phyloP scores from a whole-genome alignment of 1,284 basidiomycete genomes.

The Coriolopsis trogii region DNA sequence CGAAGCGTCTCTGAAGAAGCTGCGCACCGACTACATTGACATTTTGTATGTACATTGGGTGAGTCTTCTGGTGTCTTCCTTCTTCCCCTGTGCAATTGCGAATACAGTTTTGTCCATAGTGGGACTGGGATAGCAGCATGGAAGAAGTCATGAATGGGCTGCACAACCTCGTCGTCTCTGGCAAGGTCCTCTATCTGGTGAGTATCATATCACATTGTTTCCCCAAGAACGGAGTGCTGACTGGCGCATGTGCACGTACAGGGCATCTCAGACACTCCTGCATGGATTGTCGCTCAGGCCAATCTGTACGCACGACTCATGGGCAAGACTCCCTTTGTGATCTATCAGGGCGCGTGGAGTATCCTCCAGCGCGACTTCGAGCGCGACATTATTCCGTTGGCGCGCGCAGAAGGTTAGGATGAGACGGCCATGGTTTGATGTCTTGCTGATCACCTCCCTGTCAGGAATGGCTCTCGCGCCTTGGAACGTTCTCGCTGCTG shows the following conservation, averaged over 20 bases:
- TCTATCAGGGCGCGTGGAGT: conserved; percentile 59
- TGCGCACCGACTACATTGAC: conserved; percentile 47
- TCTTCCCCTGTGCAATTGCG: no score
- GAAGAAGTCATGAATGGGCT: conserved; percentile 52
- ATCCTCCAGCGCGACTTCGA: conserved; percentile 34
- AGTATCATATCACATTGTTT: neutral
- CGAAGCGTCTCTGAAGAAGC: conserved; percentile 43
- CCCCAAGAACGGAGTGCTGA: neutral
- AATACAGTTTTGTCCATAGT: no score
- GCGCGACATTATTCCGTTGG: conserved; percentile 56
- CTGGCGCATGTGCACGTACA: neutral
- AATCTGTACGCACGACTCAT: conserved; percentile 36
- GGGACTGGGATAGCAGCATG: conserved; percentile 43
- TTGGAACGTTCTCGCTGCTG: conserved; percentile 52
- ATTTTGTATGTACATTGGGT: conserved; percentile 37
- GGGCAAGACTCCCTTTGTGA: conserved; percentile 50
- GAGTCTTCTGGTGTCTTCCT: neutral
- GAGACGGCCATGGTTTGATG: neutral
- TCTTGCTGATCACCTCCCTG: no score
- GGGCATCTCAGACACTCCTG: conserved; percentile 33
- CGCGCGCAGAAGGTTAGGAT: conserved; percentile 35
- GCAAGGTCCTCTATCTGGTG: conserved; percentile 48
- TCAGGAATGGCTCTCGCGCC: conserved; percentile 50
- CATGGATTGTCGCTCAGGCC: conserved; percentile 32
- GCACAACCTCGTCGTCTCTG: conserved; percentile 41